A percentile compares a stretch with the other conserved stretches of the same genome.
These are phyloP conservation scores for Rhynchospora tenuis DNA, from an alignment of 176 grass and related monocot genomes.

Conservation along the genomic window DNA sequence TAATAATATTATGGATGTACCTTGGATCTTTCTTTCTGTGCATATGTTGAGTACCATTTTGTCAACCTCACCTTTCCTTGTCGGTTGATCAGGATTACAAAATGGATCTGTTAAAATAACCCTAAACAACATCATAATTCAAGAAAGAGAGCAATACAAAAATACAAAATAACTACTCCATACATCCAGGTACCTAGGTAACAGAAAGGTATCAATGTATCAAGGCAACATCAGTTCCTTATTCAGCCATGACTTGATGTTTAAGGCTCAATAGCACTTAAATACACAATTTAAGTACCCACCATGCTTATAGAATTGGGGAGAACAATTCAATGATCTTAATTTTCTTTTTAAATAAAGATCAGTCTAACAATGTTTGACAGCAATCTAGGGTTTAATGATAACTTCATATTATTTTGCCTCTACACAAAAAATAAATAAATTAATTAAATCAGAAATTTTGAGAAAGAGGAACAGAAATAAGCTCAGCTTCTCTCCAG, in stretches of 20 bases:
- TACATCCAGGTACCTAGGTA: background rate
- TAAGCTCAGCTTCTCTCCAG: background rate
- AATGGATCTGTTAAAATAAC: slow-evolving; percentile 51
- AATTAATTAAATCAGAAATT: background rate
- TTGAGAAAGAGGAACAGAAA: background rate
- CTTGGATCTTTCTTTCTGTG: slow-evolving; percentile 71
- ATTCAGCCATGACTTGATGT: background rate
- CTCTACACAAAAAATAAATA: background rate
- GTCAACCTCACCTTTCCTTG: slow-evolving; percentile 80
- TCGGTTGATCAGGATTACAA: slow-evolving; percentile 69
- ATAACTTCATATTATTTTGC: background rate
- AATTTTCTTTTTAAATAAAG: background rate
- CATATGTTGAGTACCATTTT: slow-evolving; percentile 84
- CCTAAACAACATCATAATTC: background rate
- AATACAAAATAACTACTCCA: background rate
- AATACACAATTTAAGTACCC: background rate
- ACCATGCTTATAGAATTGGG: background rate
- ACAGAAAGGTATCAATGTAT: background rate
- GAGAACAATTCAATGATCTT: background rate
- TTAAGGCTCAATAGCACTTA: background rate
- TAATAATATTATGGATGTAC: slow-evolving; percentile 13
- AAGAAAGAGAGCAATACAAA: background rate
- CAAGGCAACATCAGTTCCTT: background rate
- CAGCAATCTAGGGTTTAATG: background rate
- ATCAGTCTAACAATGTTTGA: background rate